Evolutionary conservation across 345 rosid species (phyloP), one percentile per base, ranked within the genome.

Genomic region (Xanthoceras sorbifolium): DNA sequence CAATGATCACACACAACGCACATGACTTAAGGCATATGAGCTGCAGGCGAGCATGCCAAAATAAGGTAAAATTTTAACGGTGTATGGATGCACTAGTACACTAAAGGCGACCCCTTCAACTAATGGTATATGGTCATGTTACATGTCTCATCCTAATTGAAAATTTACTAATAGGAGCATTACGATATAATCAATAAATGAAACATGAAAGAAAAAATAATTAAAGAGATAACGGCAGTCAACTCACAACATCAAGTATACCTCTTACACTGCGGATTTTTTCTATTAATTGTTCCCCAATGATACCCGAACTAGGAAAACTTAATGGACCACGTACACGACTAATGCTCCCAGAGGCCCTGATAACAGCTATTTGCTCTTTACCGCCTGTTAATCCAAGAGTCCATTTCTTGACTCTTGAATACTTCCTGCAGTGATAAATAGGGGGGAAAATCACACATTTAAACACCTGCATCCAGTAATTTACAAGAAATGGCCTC

Each of bases 261-360:
- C 99, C 99, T 88, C 94, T 89, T 71, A 92, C 94, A 38, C 60
- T 83, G 61, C 89, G 98, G 60, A 95, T 88, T 86, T 91, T 93
- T 85, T 95, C 97, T 75, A 92, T 93, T 72, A 95, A 77, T 78
- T 93, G 90, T 86, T 93, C 99, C 60, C 89, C 97, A 38, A 91
- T 54, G 69, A 95, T 81, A 79, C 93, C 84, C 5, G 94, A 91
- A 83, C 90, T 76, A 64, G 97, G 83, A 65, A 84, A 20, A 81
- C 91, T 90, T 69, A 86, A 79, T 48, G 99, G 90, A 88, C 94
- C 81, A 62, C 83, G 81, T 9, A 91, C 91, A 55, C 98, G 99
- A 76, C 91, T 92, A 75, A 96, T 96, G 89, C 91, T 86, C 44
- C 99, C 99, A 71, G 97, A 90, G 76, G 98, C 93, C 86, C 98